These are phyloP conservation scores for Phytophthora sp. DNA, from an alignment of 352 stramenopile species.

Conservation along the genomic window DNA sequence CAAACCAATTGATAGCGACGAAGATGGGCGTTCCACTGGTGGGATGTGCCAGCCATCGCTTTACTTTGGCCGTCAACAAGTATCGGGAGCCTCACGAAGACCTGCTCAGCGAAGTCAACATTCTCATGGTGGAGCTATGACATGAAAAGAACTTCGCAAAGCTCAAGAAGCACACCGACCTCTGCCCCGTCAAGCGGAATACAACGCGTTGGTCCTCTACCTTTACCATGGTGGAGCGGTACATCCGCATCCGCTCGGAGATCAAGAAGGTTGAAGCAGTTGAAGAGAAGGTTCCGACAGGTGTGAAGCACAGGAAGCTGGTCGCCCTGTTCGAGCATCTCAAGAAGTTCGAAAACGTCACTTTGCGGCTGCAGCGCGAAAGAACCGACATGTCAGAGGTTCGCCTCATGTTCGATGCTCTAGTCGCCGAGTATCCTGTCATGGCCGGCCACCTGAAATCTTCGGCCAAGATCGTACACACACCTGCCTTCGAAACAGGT, in stretches of 20 bases:
- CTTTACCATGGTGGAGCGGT: constrained; percentile 23
- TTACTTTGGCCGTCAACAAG: constrained; percentile 20
- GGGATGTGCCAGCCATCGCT: too few species aligned
- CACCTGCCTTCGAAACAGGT: too few species aligned
- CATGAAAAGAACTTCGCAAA: constrained; percentile 22
- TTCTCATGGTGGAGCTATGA: constrained; percentile 23
- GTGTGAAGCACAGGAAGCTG: constrained; percentile 10
- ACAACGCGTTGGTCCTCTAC: constrained; percentile 28
- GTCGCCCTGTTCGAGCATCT: neutral
- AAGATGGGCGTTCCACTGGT: constrained; percentile 23
- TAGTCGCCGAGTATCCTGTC: constrained; percentile 7
- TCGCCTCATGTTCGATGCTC: constrained; percentile 8
- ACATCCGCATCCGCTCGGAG: constrained; percentile 13
- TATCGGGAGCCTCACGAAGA: constrained; percentile 10
- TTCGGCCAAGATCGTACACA: constrained; percentile 4
- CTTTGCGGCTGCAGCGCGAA: constrained; percentile 4
- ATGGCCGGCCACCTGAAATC: constrained; percentile 8
- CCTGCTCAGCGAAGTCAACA: constrained; percentile 13
- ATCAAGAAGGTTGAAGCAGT: constrained; percentile 21
- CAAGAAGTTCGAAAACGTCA: too few species aligned
- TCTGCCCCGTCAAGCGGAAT: constrained; percentile 14
- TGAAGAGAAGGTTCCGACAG: constrained; percentile 28
- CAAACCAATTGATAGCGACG: constrained; percentile 25
- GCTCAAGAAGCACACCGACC: constrained; percentile 11
- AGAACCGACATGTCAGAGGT: constrained; percentile 8